Conservation (phyloP, 2,329 filamentous ascomycete species). For the Aspergillus quadricinctus region DNA sequence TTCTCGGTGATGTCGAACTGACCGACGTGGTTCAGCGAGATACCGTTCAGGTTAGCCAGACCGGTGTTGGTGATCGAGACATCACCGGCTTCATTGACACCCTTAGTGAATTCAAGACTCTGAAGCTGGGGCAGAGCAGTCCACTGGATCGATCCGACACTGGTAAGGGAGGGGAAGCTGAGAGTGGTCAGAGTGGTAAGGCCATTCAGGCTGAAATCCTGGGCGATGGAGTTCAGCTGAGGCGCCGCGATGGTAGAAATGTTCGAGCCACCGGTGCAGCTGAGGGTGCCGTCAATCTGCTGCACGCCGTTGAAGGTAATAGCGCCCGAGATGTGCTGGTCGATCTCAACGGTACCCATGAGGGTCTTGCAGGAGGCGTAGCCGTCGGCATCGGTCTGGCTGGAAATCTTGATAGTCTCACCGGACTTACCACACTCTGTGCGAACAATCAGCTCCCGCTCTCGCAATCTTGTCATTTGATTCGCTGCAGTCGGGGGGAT, state of each 20-base stretch:
- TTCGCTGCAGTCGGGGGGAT: not conserved
- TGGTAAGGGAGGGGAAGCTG: constrained; percentile 60
- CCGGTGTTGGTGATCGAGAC: constrained; percentile 83
- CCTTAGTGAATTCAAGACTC: constrained; percentile 55
- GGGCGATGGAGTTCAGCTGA: constrained; percentile 61
- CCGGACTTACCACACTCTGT: constrained; percentile 17
- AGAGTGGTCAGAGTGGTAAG: constrained; percentile 67
- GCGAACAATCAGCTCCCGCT: constrained; percentile 4
- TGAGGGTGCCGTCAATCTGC: constrained; percentile 56
- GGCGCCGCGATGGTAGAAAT: constrained; percentile 61
- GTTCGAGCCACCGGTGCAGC: constrained; percentile 51
- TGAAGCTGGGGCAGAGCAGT: constrained; percentile 64
- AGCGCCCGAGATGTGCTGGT: constrained; percentile 49
- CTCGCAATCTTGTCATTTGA: not conserved
- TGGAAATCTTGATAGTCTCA: constrained; percentile 46
- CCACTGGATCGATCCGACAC: constrained; percentile 66
- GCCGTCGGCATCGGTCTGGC: constrained; percentile 60
- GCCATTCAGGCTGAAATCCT: constrained; percentile 64
- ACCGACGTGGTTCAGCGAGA: constrained; percentile 70
- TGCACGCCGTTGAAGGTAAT: constrained; percentile 61
- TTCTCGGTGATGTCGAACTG: constrained; percentile 88
- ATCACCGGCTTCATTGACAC: constrained; percentile 62
- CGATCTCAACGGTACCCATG: constrained; percentile 64
- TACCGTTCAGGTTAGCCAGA: constrained; percentile 71
- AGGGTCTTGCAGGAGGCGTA: constrained; percentile 65